phyloP scores from a whole-genome alignment of 108 stramenopile genomes.

The Conticribra guillardii region DNA sequence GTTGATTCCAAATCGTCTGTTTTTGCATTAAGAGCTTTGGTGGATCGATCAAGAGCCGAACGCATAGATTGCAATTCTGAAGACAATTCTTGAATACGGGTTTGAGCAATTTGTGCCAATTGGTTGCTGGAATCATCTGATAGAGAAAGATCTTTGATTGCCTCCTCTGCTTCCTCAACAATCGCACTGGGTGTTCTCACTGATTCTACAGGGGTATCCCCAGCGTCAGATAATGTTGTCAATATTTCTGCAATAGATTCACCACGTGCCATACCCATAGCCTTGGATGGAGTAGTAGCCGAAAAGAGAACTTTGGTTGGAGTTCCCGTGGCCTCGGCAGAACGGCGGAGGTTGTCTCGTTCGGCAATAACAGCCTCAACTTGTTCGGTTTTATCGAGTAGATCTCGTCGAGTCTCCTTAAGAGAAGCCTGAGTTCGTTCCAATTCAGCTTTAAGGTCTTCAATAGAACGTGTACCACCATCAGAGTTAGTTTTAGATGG shows the following conservation, averaged over 20 bases:
- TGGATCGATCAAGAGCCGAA: constrained; percentile 24
- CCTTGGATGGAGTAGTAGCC: constrained; percentile 39
- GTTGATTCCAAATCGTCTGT: constrained; percentile 34
- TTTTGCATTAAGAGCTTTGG: constrained; percentile 22
- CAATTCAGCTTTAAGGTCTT: constrained; percentile 25
- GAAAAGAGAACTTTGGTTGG: constrained; percentile 24
- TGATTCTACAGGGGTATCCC: constrained; percentile 9
- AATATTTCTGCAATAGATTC: constrained; percentile 45
- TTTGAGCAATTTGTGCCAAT: constrained; percentile 2
- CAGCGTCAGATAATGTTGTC: constrained; percentile 25
- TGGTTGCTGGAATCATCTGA: too few species aligned
- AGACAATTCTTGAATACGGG: constrained; percentile 30
- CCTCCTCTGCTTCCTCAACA: constrained; percentile 4
- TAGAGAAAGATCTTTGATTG: neutral
- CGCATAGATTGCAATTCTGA: constrained; percentile 33
- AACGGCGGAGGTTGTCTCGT: constrained; percentile 16
- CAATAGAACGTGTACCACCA: constrained; percentile 8
- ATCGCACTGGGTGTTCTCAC: constrained; percentile 1
- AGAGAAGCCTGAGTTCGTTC: constrained; percentile 24
- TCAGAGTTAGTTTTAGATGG: neutral
- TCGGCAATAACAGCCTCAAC: constrained; percentile 34
- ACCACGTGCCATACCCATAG: constrained; percentile 54
- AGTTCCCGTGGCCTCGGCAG: constrained; percentile 18
- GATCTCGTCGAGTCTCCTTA: constrained; percentile 33
- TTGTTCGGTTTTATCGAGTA: constrained; percentile 35